Base-by-base conservation (phyloP, 192 early-diverging fungal genomes). In the Coemansia sp. region DNA sequence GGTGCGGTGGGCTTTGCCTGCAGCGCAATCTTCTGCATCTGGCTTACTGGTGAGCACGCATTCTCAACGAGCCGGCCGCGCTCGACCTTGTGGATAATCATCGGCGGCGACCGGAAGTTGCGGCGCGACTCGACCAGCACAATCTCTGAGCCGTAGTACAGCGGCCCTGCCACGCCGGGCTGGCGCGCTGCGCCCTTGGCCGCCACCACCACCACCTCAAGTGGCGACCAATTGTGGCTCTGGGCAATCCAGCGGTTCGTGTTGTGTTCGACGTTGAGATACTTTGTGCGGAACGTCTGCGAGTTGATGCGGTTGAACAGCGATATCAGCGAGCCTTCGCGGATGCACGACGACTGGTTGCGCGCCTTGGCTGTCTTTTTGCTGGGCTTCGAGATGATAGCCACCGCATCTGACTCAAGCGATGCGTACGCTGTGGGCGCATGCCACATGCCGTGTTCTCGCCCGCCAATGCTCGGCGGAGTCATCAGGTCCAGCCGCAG, bases 261-360 rank as follows among this genome's bases (percentile, higher is more conserved):
- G 45, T 59, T 48, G 53, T 76, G 70, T 64, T 87, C 82, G 8
- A 88, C 83, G 16, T 85, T 84, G 69, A 95, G 85, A 67, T 90
- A 95, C 62, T 93, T 90, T 47, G 94, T 95, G 51, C 87, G 87
- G 56, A 91, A 90, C 0, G 92, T 94, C 83, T 97, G 94, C 12
- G 93, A 92, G 71, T 91, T 93, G 69, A 93, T 89, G 59, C 94
- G 91, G 63, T 94, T 95, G 72, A 94, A 95, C 25, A 97, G 82
- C 10, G 92, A 89, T 12, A 97, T 85, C 7, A 85, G 71, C 14
- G 88, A 87, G 6, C 90, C 91, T 23, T 87, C 86, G 21, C 86
- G 83, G 49, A 96, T 89, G 62, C 92, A 91, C 1, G 85, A 85
- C 1, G 88, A 90, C 35, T 85, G 83, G 76, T 92, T 91, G 64